These are phyloP conservation scores for Coniochaeta sp. DNA, from an alignment of 2,329 filamentous ascomycete genomes.

Conservation along the genomic window DNA sequence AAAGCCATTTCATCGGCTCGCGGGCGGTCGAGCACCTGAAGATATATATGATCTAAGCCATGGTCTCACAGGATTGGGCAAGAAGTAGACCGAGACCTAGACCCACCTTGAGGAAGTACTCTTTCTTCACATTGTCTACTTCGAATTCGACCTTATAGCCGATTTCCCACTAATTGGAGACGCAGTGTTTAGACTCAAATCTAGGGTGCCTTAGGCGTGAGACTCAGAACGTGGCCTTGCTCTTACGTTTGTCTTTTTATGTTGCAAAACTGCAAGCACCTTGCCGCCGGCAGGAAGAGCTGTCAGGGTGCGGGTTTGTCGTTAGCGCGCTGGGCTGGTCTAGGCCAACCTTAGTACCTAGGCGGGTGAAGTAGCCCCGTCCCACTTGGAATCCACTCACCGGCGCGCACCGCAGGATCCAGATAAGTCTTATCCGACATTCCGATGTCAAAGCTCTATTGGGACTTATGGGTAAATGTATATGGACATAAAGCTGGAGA, in stretches of 20 bases:
- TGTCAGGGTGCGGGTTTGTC: neutral
- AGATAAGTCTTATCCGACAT: neutral
- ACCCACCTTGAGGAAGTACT: constrained; percentile 2
- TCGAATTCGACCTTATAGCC: constrained; percentile 1
- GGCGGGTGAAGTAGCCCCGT: neutral
- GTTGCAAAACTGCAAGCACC: neutral
- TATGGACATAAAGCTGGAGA: neutral
- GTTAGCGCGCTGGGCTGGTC: no score
- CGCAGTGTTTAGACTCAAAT: neutral
- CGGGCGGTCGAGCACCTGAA: neutral
- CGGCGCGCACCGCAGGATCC: constrained; percentile 1
- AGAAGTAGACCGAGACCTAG: no score
- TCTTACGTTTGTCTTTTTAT: constrained; percentile 1
- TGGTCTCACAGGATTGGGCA: neutral
- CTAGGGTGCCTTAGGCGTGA: no score
- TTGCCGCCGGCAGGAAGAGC: neutral
- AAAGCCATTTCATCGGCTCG: neutral
- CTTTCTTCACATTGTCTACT: neutral
- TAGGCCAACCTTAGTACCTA: no score
- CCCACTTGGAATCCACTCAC: neutral
- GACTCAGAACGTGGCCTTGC: neutral
- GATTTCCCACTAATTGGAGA: neutral
- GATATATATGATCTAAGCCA: neutral
- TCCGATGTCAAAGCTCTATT: neutral
- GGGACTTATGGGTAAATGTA: neutral